phyloP scores from a whole-genome alignment of 495 filamentous ascomycete genomes.

The Aspergillus baeticus region DNA sequence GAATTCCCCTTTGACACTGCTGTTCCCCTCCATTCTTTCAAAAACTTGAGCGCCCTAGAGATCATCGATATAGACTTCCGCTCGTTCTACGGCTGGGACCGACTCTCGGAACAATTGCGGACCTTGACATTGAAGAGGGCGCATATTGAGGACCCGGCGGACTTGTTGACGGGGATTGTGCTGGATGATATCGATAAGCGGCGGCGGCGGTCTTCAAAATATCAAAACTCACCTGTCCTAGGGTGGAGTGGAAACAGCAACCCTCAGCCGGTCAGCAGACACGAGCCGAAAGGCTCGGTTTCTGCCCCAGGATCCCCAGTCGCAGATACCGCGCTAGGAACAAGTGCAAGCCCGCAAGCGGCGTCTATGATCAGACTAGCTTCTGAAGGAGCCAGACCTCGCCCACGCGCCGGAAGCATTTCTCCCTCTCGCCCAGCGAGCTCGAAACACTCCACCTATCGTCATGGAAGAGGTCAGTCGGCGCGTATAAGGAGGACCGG shows the following conservation, averaged over 20 bases:
- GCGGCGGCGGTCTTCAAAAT: constrained; percentile 81
- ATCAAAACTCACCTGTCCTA: constrained; percentile 71
- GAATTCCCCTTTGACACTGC: constrained; percentile 98
- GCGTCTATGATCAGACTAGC: constrained; percentile 49
- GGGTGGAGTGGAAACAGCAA: constrained; percentile 47
- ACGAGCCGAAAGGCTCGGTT: constrained; percentile 48
- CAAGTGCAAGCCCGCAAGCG: constrained; percentile 45
- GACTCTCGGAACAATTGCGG: constrained; percentile 83
- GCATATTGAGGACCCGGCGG: constrained; percentile 82
- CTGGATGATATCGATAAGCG: constrained; percentile 94
- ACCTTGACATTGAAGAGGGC: constrained; percentile 88
- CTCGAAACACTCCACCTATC: constrained; percentile 65
- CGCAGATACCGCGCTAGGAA: constrained; percentile 42
- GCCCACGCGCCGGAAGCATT: constrained; percentile 63
- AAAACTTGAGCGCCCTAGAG: constrained; percentile 90
- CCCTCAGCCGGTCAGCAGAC: constrained; percentile 58
- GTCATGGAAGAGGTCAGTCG: constrained; percentile 47
- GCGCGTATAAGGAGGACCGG: constrained; percentile 79
- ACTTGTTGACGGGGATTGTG: constrained; percentile 88
- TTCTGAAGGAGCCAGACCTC: constrained; percentile 47
- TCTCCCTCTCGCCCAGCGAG: constrained; percentile 76
- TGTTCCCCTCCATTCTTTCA: constrained; percentile 93
- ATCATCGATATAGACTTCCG: constrained; percentile 94
- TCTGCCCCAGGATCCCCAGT: constrained; percentile 68
- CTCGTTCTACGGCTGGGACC: constrained; percentile 96